Conservation (phyloP, 345 rosid genomes). For the Acer saccharum region DNA sequence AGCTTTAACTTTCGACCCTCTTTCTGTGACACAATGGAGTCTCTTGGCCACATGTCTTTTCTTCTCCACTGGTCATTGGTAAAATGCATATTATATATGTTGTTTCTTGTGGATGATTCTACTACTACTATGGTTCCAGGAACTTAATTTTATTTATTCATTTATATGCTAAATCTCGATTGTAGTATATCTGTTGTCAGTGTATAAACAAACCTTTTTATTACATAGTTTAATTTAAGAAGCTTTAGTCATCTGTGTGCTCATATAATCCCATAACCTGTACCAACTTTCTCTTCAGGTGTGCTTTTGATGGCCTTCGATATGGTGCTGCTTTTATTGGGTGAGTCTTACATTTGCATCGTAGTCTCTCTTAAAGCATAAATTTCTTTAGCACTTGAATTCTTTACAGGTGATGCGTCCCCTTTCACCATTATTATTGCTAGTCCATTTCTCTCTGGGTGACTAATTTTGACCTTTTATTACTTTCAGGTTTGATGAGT, state of each 20-base stretch:
- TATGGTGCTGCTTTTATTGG: conserved; percentile 96
- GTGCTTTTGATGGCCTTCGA: conserved; percentile 96
- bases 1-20: conserved; percentile 44
- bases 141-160: not conserved
- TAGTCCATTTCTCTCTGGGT: conserved; percentile 1
- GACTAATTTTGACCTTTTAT: conserved; percentile 10
- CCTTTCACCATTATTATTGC: not conserved
- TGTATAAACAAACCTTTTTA: not conserved
- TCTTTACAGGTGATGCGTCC: not conserved
- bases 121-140: not conserved
- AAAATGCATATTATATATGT: conserved; percentile 26
- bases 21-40: conserved; percentile 76
- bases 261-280: conserved; percentile 4
- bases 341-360: conserved; percentile 44
- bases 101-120: not conserved
- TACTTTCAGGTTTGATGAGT: conserved; percentile 86
- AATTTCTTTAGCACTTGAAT: not conserved
- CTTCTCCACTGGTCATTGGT: conserved; percentile 94
- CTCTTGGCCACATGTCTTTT: conserved; percentile 80
- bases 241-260: not conserved
- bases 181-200: not conserved
- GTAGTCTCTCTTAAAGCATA: not conserved
- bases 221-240: not conserved
- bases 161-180: not conserved
- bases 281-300: conserved; percentile 47